Base-by-base conservation (phyloP, 371 early-diverging fungal species). In the Mucor velutinosus region DNA sequence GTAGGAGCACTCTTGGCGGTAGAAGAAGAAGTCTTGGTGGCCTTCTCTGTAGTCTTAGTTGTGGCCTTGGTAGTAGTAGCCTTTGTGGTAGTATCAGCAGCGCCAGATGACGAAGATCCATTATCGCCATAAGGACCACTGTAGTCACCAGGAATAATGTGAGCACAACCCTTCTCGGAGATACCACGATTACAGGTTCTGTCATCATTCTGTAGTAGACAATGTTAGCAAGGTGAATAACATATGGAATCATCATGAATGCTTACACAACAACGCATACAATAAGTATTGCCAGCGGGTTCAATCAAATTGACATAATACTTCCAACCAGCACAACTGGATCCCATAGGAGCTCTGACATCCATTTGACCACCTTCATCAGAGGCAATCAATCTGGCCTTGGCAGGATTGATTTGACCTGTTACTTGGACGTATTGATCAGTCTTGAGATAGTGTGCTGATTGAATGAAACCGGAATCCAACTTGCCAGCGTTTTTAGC, bases 361-460 rank as follows among this genome's bases (percentile, higher is more conserved):
- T 86, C 87, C 41, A 77, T 76, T 60, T 86, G 86, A 19, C 84
- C 87, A 58, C 85, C 85, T n/a, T 78, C 76, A 51, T 87, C 85
- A 5, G 63, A 67, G 3, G 62, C 29, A 21, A 76, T 69, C 25
- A 87, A 66, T 23, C 64, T 76, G 25, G 74, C 83, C 64, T 76
- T 76, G 12, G 64, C 30, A 21, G 82, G 81, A 66, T 82, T 72
- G 25, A 86, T 80, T 29, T 79, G 77, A 27, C 87, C 87, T n/a
- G 87, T 86, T 43, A 86, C 75, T 70, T 86, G 87, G 17, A 86
- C 79, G 27, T 79, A 86, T 8, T 68, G 69, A 7, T 78, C 73
- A 30, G 82, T 81, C 14, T 71, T 66, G 23, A 76, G 75, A 27
- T 69, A 82, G 21, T 86, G 80, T 8, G 84, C 79, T 1, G 81